Percentiles rank a stretch among this genome's conserved stretches.
Evolutionary conservation across 768 basidiomycete genomes (phyloP).

Genomic region (Sarcodon aspratus): DNA sequence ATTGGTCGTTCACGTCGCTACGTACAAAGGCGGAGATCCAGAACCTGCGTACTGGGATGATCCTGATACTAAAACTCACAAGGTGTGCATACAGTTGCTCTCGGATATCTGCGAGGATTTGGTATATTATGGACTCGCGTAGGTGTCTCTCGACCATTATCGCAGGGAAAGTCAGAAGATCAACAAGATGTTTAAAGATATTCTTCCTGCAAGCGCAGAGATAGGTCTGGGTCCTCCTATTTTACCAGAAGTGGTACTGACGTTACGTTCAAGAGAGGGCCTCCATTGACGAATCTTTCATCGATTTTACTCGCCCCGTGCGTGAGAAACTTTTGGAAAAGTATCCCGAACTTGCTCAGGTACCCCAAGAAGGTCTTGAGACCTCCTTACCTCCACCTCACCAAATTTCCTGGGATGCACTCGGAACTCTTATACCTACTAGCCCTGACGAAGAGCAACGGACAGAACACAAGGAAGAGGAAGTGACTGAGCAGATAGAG

Average conservation of each 20-base stretch:
- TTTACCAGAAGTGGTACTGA: background rate
- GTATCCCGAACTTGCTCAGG: slow-evolving; percentile 64
- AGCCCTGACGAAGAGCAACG: slow-evolving; percentile 14
- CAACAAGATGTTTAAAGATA: slow-evolving; percentile 69
- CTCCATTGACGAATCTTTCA: slow-evolving; percentile 94
- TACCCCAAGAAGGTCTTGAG: slow-evolving; percentile 65
- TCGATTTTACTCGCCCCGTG: slow-evolving; percentile 82
- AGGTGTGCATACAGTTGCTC: slow-evolving; percentile 38
- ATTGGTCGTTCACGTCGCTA: slow-evolving; percentile 85
- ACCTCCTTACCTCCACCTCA: slow-evolving; percentile 69
- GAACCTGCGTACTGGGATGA: slow-evolving; percentile 92
- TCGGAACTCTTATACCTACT: slow-evolving; percentile 55
- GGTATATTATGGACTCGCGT: background rate
- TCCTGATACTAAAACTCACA: slow-evolving; percentile 83
- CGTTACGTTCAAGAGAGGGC: slow-evolving; percentile 64
- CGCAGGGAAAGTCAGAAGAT: slow-evolving; percentile 86
- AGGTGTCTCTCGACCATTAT: slow-evolving; percentile 93
- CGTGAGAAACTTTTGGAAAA: slow-evolving; percentile 60
- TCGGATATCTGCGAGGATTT: background rate
- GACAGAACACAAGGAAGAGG: background rate
- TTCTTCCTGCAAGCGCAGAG: slow-evolving; percentile 59
- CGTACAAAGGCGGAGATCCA: slow-evolving; percentile 78
- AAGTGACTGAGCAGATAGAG: slow-evolving; percentile 10
- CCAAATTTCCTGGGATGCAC: slow-evolving; percentile 43
- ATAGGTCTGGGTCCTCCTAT: slow-evolving; percentile 41